Conservation (phyloP, 768 basidiomycete species). For the Tulasnella sp. region DNA sequence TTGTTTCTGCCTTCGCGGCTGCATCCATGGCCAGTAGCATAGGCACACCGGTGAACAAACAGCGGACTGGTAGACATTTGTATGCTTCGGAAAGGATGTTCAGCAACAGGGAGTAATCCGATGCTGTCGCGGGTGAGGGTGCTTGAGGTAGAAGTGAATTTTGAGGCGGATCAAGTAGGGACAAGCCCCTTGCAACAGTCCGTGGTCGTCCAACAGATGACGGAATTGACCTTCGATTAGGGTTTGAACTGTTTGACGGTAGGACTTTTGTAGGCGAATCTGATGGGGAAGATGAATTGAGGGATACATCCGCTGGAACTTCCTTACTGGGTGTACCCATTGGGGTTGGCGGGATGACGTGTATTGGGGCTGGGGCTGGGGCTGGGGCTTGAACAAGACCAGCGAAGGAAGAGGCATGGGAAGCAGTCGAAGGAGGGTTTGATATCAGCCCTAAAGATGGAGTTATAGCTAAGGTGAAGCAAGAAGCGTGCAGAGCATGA, state of each 20-base stretch:
- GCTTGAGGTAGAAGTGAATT: slow-evolving; percentile 20
- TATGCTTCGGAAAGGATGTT: slow-evolving; percentile 55
- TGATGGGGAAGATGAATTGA: neutral
- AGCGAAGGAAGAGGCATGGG: slow-evolving; percentile 32
- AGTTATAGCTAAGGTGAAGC: slow-evolving; percentile 66
- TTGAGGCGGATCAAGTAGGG: slow-evolving; percentile 19
- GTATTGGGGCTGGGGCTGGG: slow-evolving; percentile 21
- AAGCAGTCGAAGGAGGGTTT: slow-evolving; percentile 19
- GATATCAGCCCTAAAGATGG: slow-evolving; percentile 40
- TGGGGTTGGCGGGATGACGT: slow-evolving; percentile 26
- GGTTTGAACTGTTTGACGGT: neutral
- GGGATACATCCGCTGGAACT: slow-evolving; percentile 8
- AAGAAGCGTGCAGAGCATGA: slow-evolving; percentile 65
- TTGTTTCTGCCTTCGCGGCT: slow-evolving; percentile 33
- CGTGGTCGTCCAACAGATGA: slow-evolving; percentile 7
- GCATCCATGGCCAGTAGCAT: slow-evolving; percentile 70
- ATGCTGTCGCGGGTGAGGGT: slow-evolving; percentile 40
- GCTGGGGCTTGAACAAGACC: slow-evolving; percentile 22
- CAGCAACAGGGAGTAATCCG: slow-evolving; percentile 63
- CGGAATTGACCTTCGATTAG: neutral
- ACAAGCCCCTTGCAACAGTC: slow-evolving; percentile 12
- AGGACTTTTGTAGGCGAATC: neutral
- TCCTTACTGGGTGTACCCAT: slow-evolving; percentile 17
- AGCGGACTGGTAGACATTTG: slow-evolving; percentile 58
- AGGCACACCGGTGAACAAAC: slow-evolving; percentile 63